Conservation (phyloP, 2,329 filamentous ascomycete genomes). For the Fulvia fulva region DNA sequence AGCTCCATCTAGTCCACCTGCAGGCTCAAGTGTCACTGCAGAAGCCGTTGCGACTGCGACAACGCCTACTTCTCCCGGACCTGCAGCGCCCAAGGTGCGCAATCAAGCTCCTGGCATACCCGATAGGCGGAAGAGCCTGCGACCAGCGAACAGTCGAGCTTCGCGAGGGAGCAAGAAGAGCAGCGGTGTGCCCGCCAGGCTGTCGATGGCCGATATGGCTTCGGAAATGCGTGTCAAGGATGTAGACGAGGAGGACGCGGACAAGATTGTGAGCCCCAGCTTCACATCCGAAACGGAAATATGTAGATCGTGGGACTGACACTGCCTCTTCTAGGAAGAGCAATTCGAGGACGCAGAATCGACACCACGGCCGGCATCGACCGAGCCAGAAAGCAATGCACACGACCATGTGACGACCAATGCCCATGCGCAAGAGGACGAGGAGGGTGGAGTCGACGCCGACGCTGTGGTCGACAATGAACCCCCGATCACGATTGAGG, state of each 20-base stretch:
- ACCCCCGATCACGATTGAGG: not conserved
- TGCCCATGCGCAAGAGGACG: not conserved
- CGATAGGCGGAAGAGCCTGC: slow-evolving; percentile 24
- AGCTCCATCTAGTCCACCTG: not conserved
- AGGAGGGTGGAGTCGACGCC: not conserved
- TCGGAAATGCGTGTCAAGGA: slow-evolving; percentile 27
- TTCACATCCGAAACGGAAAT: not conserved
- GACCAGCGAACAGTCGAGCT: slow-evolving; percentile 12
- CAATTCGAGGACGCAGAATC: slow-evolving; percentile 72
- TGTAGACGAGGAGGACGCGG: slow-evolving; percentile 19
- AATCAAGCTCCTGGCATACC: slow-evolving; percentile 31
- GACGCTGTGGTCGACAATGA: slow-evolving; percentile 3
- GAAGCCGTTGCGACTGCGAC: not conserved
- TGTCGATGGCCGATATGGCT: slow-evolving; percentile 21
- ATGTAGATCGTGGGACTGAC: not conserved
- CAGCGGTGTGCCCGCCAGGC: slow-evolving; percentile 17
- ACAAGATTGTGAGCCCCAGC: slow-evolving; percentile 1
- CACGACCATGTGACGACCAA: slow-evolving; percentile 18
- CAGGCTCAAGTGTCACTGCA: not conserved
- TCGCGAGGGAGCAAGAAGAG: slow-evolving; percentile 16
- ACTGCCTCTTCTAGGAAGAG: slow-evolving; percentile 54
- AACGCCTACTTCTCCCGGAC: not conserved
- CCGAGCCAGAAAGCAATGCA: slow-evolving; percentile 16
- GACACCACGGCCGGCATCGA: slow-evolving; percentile 11
- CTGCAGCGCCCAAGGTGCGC: slow-evolving; percentile 6